Evolutionary conservation across 495 filamentous ascomycete species (phyloP).

Genomic region (Cetradonia linearis): DNA sequence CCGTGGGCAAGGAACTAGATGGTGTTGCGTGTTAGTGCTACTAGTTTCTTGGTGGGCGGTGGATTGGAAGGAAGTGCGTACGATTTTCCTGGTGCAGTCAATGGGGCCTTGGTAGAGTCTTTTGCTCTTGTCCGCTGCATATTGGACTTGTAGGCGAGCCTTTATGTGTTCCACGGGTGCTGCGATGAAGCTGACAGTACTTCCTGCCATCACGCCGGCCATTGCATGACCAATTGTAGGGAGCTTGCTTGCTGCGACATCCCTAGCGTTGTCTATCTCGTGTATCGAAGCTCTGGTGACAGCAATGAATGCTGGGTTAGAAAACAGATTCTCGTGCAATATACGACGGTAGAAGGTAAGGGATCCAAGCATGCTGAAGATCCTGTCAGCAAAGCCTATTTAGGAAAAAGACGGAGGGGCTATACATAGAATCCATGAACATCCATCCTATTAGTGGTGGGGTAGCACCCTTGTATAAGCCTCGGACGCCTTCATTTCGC

Average conservation of each 20-base stretch:
- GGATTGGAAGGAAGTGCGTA: conserved; percentile 26
- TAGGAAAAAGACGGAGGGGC: conserved; percentile 10
- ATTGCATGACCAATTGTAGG: conserved; percentile 74
- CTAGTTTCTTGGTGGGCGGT: neutral
- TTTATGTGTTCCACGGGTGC: conserved; percentile 95
- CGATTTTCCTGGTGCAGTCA: conserved; percentile 67
- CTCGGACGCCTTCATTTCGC: conserved; percentile 61
- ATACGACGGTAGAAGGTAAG: conserved; percentile 79
- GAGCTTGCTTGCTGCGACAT: conserved; percentile 39
- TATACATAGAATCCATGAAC: conserved; percentile 86
- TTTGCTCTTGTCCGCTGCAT: conserved; percentile 60
- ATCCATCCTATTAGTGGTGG: conserved; percentile 94
- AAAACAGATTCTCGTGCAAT: conserved; percentile 69
- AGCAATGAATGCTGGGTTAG: conserved; percentile 38
- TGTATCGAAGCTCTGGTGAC: conserved; percentile 21
- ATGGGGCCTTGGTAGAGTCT: conserved; percentile 77
- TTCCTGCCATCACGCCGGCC: conserved; percentile 77
- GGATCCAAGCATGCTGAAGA: conserved; percentile 70
- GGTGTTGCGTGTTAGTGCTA: neutral
- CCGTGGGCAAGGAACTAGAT: conserved; percentile 50
- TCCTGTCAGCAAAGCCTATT: neutral
- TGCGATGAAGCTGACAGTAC: conserved; percentile 74
- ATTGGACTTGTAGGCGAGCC: conserved; percentile 87
- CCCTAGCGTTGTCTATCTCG: conserved; percentile 8
- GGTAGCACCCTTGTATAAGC: conserved; percentile 82